Evolutionary conservation across 1,284 basidiomycete species (phyloP).

Genomic region (Omphalotus olearius): DNA sequence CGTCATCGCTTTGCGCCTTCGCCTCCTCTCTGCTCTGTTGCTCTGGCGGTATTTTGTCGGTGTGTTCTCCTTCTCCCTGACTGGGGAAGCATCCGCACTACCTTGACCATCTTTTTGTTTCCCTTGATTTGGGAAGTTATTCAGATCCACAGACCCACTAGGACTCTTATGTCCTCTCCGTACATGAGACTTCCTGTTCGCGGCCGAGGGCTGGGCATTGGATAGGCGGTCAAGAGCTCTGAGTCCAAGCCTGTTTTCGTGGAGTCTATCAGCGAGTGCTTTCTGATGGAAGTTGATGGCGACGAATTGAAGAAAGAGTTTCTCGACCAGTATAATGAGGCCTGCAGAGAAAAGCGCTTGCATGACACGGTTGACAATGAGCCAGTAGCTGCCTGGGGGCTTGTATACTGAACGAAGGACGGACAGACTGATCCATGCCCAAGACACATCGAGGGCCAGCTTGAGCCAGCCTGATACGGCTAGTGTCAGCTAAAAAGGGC

Average conservation of each 20-base stretch:
- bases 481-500: slow-evolving; percentile 42
- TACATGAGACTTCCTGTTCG: slow-evolving; percentile 20
- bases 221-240: slow-evolving; percentile 67
- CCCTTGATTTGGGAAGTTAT: slow-evolving; percentile 7
- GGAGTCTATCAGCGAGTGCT: slow-evolving; percentile 67
- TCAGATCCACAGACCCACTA: slow-evolving; percentile 17
- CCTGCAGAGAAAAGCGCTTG: slow-evolving; percentile 65
- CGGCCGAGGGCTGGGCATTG: slow-evolving; percentile 47
- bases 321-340: slow-evolving; percentile 64
- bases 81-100: slow-evolving; percentile 19
- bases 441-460: slow-evolving; percentile 56
- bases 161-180: slow-evolving; percentile 23
- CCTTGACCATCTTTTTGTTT: slow-evolving; percentile 15
- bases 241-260: slow-evolving; percentile 65
- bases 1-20: slow-evolving; percentile 50
- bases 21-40: slow-evolving; percentile 31
- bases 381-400: slow-evolving; percentile 66
- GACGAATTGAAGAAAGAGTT: slow-evolving; percentile 66
- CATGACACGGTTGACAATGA: slow-evolving; percentile 63
- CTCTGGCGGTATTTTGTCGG: slow-evolving; percentile 11
- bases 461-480: slow-evolving; percentile 72
- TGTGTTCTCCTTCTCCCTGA: slow-evolving; percentile 18
- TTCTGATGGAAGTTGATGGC: slow-evolving; percentile 77
- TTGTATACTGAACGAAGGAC: slow-evolving; percentile 51
- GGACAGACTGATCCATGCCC: slow-evolving; percentile 70